A percentile compares a stretch with the other conserved stretches of the same genome.
Evolutionary conservation across 495 filamentous ascomycete species (phyloP).

Genomic region (Aspergillus sclerotioniger): DNA sequence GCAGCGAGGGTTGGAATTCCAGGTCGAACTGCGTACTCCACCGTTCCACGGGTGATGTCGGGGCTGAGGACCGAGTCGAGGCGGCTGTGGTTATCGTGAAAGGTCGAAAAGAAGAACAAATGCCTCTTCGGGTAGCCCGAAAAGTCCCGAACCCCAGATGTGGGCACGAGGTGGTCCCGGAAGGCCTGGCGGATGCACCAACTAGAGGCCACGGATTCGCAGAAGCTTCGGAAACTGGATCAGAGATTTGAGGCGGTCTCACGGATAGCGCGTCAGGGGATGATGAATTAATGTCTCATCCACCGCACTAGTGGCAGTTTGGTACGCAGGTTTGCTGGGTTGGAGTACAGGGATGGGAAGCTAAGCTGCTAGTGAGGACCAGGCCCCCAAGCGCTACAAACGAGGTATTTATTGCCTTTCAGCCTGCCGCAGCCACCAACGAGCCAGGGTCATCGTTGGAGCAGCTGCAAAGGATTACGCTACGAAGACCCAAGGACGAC

Average conservation of each 20-base stretch:
- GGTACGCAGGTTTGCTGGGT: too few relatives aligned
- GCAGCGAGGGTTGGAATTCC: slow-evolving; percentile 26
- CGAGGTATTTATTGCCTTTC: slow-evolving; percentile 3
- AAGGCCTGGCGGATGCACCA: slow-evolving; percentile 23
- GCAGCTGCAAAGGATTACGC: not conserved
- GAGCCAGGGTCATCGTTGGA: not conserved
- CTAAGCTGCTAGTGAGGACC: not conserved
- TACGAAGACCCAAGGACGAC: not conserved
- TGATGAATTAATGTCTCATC: slow-evolving; percentile 3
- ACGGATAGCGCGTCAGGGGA: slow-evolving; percentile 13
- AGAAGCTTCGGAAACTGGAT: slow-evolving; percentile 13
- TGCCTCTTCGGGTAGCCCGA: slow-evolving; percentile 33
- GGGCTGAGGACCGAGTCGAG: slow-evolving; percentile 39
- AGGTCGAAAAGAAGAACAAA: slow-evolving; percentile 19
- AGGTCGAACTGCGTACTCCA: slow-evolving; percentile 33
- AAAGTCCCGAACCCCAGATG: slow-evolving; percentile 39
- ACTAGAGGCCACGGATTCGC: slow-evolving; percentile 18
- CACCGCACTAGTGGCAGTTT: not conserved
- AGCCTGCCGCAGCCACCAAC: not conserved
- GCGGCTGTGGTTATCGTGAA: slow-evolving; percentile 34
- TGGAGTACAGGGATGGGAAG: not conserved
- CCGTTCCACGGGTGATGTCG: slow-evolving; percentile 49
- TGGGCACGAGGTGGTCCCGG: slow-evolving; percentile 44
- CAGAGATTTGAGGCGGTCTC: slow-evolving; percentile 11
- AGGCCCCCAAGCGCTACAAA: not conserved